These are phyloP conservation scores for Neofusicoccum parvum DNA, from an alignment of 2,329 filamentous ascomycete genomes.

Conservation along the genomic window DNA sequence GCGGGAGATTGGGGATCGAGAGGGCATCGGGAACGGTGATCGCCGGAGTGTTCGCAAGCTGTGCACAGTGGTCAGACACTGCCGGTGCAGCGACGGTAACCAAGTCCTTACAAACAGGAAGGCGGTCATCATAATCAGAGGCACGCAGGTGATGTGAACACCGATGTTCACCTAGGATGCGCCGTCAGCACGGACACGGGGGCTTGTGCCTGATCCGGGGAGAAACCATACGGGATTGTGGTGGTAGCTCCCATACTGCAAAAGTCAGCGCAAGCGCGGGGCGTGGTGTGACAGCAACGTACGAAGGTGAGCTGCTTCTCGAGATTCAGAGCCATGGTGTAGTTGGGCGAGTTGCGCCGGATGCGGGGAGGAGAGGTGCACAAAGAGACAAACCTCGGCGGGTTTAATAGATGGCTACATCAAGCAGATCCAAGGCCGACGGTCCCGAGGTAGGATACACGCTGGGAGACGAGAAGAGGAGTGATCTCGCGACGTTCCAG, in stretches of 20 bases:
- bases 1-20: conserved; percentile 58
- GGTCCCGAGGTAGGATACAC: background rate
- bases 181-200: conserved; percentile 26
- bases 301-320: conserved; percentile 84
- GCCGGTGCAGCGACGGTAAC: background rate
- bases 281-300: conserved; percentile 42
- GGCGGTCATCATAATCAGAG: conserved; percentile 70
- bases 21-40: conserved; percentile 57
- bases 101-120: conserved; percentile 67
- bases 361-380: conserved; percentile 13
- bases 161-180: conserved; percentile 66
- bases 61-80: background rate
- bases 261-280: background rate
- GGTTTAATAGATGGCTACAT: conserved; percentile 8
- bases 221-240: conserved; percentile 62
- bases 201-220: conserved; percentile 25
- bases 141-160: conserved; percentile 81
- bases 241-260: conserved; percentile 82
- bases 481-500: conserved; percentile 2
- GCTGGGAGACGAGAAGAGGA: background rate
- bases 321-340: conserved; percentile 65
- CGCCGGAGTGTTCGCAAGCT: conserved; percentile 61
- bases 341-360: background rate
- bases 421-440: background rate
- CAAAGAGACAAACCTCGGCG: conserved; percentile 16